Evolutionary conservation across 352 stramenopile species (phyloP), one percentile per base, ranked within the genome.

Genomic region (Pythium phragmiticola): DNA sequence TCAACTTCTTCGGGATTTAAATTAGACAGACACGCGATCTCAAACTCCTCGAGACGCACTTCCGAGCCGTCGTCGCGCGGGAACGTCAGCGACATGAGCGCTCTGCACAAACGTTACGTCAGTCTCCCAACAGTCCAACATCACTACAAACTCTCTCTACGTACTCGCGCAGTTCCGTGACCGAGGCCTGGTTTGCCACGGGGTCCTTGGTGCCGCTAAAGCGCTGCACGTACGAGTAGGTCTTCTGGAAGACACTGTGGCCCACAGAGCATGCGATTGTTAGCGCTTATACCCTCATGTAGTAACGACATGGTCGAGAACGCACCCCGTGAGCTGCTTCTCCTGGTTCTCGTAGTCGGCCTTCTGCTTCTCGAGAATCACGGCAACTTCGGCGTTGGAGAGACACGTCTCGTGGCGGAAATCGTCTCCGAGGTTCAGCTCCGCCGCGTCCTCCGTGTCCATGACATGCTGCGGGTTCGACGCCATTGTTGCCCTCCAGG

Each of bases 171-270:
- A 96, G 74, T 60, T 96, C 88, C 34, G 88, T 94, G 23, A 96
- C 88, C 4, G 84, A 93, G 55, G 86, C 84, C 76, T 96, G 88
- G 70, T 96, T 96, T 43, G 86, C 75, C n/a, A 96, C 85, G 0
- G 88, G 88, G 59, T 96, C 87, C 65, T 95, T 95, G n/a, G 88
- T 96, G 55, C 88, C 87, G 46, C 87, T 96, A 65, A 96, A 96
- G 48, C 88, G 84, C 69, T 96, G 88, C 59, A 95, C 88, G 54
- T 96, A 96, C 61, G 88, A 94, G 65, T 96, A 94, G 36, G 88
- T 96, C 78, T 96, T 95, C 70, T 95, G 85, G 67, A 96, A 96
- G 21, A 96, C 87, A 60, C 84, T 93, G 30, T 14, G 21, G 16
- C 17, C 19, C 42, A 65, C 9, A 34, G 14, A 17, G 36, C 3